Conservation (phyloP, 257 asterid genomes). For the Coffea canephora region DNA sequence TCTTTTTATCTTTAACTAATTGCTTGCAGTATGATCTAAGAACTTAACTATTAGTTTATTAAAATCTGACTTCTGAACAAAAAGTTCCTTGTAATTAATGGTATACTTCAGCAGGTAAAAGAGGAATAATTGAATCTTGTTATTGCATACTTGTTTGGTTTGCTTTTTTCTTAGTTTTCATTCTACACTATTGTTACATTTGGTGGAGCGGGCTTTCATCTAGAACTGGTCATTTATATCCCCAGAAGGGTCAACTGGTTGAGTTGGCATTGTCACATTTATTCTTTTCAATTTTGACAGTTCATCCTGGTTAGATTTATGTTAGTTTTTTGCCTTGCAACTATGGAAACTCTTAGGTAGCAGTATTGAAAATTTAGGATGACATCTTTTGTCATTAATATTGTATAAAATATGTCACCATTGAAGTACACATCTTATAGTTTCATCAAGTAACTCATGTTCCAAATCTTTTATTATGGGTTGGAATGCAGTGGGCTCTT, state of each 20-base stretch:
- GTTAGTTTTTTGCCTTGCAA: background rate
- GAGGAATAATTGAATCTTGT: background rate
- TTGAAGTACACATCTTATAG: background rate
- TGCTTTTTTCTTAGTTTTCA: background rate
- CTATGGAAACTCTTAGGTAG: background rate
- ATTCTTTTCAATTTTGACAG: background rate
- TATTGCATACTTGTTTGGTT: background rate
- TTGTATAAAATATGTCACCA: background rate
- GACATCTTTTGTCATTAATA: background rate
- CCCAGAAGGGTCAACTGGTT: background rate
- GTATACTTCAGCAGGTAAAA: background rate
- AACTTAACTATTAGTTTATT: background rate
- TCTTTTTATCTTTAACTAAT: background rate
- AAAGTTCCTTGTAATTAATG: background rate
- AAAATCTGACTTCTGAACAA: background rate
- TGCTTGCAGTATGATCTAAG: background rate
- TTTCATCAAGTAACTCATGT: background rate
- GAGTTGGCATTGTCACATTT: background rate
- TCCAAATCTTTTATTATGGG: constrained; percentile 11
- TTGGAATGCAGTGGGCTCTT: constrained; percentile 84
- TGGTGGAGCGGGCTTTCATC: background rate
- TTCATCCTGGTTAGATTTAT: background rate
- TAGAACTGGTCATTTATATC: background rate
- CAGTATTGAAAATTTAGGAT: background rate
- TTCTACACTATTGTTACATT: background rate